Evolutionary conservation across 1,284 basidiomycete genomes (phyloP).

Genomic region (Serendipita sp.): DNA sequence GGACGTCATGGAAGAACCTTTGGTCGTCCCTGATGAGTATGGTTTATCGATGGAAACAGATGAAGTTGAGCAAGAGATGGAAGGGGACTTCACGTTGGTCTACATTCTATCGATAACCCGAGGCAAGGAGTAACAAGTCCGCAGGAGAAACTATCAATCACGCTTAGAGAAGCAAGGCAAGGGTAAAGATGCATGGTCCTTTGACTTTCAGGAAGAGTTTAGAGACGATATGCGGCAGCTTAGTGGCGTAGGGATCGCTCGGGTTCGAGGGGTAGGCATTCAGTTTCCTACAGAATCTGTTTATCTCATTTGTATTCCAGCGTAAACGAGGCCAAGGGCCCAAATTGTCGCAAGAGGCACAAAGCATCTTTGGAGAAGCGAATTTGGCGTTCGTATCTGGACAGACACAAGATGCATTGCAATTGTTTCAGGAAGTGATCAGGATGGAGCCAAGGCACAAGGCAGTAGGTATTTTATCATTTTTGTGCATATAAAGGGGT

Average conservation of each 20-base stretch:
- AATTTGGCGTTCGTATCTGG: constrained; percentile 76
- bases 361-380: constrained; percentile 67
- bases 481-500: not conserved
- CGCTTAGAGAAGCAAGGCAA: constrained; percentile 30
- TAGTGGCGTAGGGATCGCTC: constrained; percentile 49
- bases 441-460: constrained; percentile 80
- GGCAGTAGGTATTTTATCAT: constrained; percentile 24
- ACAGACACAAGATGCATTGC: constrained; percentile 54
- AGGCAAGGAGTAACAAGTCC: constrained; percentile 19
- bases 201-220: constrained; percentile 43
- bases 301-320: constrained; percentile 20
- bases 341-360: constrained; percentile 68
- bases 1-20: not conserved
- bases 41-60: not conserved
- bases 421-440: constrained; percentile 81
- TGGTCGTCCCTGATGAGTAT: not conserved
- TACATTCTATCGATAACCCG: not conserved
- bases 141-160: constrained; percentile 35
- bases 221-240: constrained; percentile 55
- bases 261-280: constrained; percentile 18
- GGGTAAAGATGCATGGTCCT: constrained; percentile 50
- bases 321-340: constrained; percentile 30
- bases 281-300: constrained; percentile 18
- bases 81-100: constrained; percentile 35
- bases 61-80: constrained; percentile 27